Base-by-base conservation (phyloP, 2,329 filamentous ascomycete genomes). In the Helminthosporium solani region DNA sequence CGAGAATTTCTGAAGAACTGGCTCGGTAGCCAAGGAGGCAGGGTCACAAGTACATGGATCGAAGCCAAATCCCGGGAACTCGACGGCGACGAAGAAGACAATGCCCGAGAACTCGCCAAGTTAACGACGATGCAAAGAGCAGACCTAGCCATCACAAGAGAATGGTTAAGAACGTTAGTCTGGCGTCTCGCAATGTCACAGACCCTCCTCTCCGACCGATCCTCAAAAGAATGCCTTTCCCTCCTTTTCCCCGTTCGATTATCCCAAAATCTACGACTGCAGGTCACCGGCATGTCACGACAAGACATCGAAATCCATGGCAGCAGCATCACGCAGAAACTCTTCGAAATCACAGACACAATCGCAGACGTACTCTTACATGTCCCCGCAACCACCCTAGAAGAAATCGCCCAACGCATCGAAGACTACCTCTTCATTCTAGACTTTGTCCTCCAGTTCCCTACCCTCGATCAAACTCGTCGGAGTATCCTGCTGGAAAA, bases 311-410 rank as follows among this genome's bases (percentile, higher is more conserved):
- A 75, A 21, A 75, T 79, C 3, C 79, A 83, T 53, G 80, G 80
- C 7, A 78, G 73, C 30, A 77, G 77, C 18, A 79, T 83, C 44
- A 68, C 82, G 42, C 76, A 80, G 49, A 83, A 83, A 58, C 68
- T 83, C 3, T 81, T 83, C 44, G 80, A 83, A 55, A 80, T 83
- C 49, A 78, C 79, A 0, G 80, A 79, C 57, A 82, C 79, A 2
- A 78, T 83, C 36, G 78, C 79, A 7, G 80, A 83, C 52, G 80
- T 83, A 12, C 65, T 78, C 2, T 71, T 82, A 18, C 76, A 78
- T 35, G 66, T 81, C 12, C 76, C 77, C 0, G 70, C 73, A 6
- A 72, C 71, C 0, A 72, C 73, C 0, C 61, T 74, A 3, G 70
- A 76, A 31, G 77, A 78, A 23, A 75, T 74, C 2, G 67, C 70